These are phyloP conservation scores for Setomelanomma holmii DNA, from an alignment of 2,329 filamentous ascomycete species.

Conservation along the genomic window DNA sequence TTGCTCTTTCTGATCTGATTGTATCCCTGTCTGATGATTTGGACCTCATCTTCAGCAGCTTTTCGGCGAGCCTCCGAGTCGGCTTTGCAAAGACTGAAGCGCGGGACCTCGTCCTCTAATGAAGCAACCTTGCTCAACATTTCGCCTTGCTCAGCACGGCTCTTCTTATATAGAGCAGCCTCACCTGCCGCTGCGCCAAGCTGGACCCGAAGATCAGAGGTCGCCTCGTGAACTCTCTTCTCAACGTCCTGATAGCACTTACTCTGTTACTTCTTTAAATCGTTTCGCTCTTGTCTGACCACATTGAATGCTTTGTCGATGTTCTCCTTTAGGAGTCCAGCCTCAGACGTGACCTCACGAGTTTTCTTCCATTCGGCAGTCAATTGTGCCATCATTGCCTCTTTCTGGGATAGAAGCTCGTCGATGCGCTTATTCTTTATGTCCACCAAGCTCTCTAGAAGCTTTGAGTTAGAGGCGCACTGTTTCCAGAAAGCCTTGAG, in stretches of 20 bases:
- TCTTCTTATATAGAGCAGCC: not conserved
- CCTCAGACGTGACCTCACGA: no score
- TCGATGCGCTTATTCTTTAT: no score
- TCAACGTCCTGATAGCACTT: slow-evolving; percentile 3
- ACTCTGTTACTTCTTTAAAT: not conserved
- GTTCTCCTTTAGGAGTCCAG: no score
- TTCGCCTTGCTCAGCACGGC: not conserved
- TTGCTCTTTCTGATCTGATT: not conserved
- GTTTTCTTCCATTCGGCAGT: no score
- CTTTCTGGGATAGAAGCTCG: no score
- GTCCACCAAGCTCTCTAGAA: no score
- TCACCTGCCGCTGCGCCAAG: not conserved
- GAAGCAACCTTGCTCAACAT: not conserved
- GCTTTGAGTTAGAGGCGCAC: no score
- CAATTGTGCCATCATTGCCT: no score
- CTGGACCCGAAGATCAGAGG: not conserved
- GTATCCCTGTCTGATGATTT: not conserved
- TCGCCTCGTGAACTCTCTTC: not conserved
- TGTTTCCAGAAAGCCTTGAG: no score
- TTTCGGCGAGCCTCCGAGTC: not conserved
- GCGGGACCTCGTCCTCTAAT: not conserved
- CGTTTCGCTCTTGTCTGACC: not conserved
- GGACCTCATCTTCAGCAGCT: not conserved
- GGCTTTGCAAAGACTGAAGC: not conserved
- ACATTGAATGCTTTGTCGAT: no score